A percentile compares a stretch with the other conserved stretches of the same genome.
phyloP scores from a whole-genome alignment of 2,329 filamentous ascomycete species.

The Fusarium sp. region DNA sequence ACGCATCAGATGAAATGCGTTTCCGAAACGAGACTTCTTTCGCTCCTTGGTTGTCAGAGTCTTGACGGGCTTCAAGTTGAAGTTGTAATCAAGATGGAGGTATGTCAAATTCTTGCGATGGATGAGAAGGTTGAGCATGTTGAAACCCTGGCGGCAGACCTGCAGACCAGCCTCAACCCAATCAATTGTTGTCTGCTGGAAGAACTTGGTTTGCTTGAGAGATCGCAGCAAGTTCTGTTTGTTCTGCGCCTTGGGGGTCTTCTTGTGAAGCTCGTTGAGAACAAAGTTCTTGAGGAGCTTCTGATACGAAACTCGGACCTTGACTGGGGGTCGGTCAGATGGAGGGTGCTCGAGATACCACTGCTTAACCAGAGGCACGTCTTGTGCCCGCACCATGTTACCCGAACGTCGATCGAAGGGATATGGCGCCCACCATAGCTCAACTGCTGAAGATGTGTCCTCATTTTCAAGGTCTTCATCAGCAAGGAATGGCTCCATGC shows the following conservation, averaged over 20 bases:
- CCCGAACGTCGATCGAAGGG: conserved; percentile 95
- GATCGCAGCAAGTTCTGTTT: conserved; percentile 92
- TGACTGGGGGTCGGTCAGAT: conserved; percentile 86
- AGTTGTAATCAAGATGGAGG: conserved; percentile 98
- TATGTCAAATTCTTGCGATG: conserved; percentile 99
- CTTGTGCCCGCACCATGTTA: conserved; percentile 95
- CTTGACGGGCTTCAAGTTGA: conserved; percentile 99
- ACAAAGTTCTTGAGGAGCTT: conserved; percentile 97
- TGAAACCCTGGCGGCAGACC: conserved; percentile 97
- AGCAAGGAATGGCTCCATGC: conserved; percentile 87
- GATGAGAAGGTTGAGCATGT: conserved; percentile 98
- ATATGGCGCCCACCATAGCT: conserved; percentile 97
- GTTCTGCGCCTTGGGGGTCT: conserved; percentile 93
- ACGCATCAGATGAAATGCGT: conserved; percentile 98
- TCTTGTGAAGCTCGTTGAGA: conserved; percentile 96
- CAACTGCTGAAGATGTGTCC: conserved; percentile 91
- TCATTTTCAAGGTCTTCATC: conserved; percentile 91
- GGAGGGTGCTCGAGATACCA: conserved; percentile 98
- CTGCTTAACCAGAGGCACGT: conserved; percentile 96
- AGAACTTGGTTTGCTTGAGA: conserved; percentile 97
- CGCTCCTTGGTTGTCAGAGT: conserved; percentile 98
- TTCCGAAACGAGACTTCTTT: conserved; percentile 99
- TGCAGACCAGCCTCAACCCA: conserved; percentile 99
- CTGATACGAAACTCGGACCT: conserved; percentile 97
- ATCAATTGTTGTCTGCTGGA: conserved; percentile 98